Percentiles rank a stretch among this genome's conserved stretches.
Evolutionary conservation across 208 protist genomes (phyloP).

Genomic region (Trypanosoma lewisi): DNA sequence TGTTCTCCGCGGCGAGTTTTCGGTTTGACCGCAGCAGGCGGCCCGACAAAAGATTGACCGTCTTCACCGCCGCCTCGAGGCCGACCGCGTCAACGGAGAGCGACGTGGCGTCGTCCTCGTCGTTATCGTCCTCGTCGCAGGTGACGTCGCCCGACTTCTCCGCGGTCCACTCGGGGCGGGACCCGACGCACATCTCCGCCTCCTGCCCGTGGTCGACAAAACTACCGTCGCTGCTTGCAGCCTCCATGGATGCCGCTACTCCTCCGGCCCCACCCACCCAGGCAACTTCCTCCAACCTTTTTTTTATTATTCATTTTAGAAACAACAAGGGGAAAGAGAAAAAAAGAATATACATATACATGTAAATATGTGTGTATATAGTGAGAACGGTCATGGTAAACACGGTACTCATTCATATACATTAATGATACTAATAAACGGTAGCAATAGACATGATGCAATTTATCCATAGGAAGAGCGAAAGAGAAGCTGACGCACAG

Average conservation of each 20-base stretch:
- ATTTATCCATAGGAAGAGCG: too few species aligned
- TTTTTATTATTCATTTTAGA: neutral
- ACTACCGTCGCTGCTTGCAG: constrained; percentile 18
- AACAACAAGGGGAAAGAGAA: neutral
- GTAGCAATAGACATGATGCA: too few species aligned
- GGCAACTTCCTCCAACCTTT: neutral
- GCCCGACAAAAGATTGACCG: neutral
- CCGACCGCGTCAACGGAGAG: neutral
- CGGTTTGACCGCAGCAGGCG: constrained; percentile 11
- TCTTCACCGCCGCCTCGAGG: neutral
- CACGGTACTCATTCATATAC: too few species aligned
- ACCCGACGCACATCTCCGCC: constrained; percentile 6
- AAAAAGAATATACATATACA: neutral
- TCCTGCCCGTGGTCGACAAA: constrained; percentile 29
- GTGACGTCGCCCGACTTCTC: neutral
- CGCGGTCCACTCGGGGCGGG: constrained; percentile 23
- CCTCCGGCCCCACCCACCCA: neutral
- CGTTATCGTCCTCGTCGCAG: constrained; percentile 5
- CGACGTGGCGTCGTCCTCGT: constrained; percentile 1
- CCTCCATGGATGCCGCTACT: constrained; percentile 1
- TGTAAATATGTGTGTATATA: neutral
- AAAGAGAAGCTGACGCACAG: too few species aligned
- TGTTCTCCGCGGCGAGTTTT: constrained; percentile 6
- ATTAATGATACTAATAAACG: too few species aligned
- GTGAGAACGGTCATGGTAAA: too few species aligned